Evolutionary conservation across 768 basidiomycete genomes (phyloP), one percentile per base, ranked within the genome.

Genomic region (Rickenella mellea): DNA sequence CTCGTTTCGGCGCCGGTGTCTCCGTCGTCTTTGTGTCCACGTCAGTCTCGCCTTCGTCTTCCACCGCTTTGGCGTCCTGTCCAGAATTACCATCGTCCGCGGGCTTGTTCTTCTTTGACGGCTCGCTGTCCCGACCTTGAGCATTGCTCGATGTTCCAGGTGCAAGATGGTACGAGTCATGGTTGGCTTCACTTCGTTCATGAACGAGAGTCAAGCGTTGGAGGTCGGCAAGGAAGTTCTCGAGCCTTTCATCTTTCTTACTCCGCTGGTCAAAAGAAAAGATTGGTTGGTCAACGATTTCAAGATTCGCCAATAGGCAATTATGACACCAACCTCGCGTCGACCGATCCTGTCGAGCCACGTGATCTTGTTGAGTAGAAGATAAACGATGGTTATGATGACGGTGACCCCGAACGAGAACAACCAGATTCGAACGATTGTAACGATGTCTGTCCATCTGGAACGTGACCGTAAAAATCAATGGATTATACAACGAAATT

Each of bases 181-280:
- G 20, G 27, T 42, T 39, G n/a, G n/a, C n/a, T n/a, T n/a, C n/a
- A n/a, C n/a, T n/a, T 7, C 45, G 49, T 39, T 68, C 64, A 44
- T 69, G 68, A 2, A 69, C 62, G 27, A 69, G 55, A 12, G 68
- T 68, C 30, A 70, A 51, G 17, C 66, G 55, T 38, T 64, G 59
- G 25, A 70, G 42, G 19, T 66, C 58, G 19, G 57, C 55, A 19
- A 69, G 36, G 54, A 70, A 65, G 53, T 69, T 57, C 47, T 68
- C 65, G 9, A 56, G 52, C 46, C 57, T 60, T 37, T 55, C 54
- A 48, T 66, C 57, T 52, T 60, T 63, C 42, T 41, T 50, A 22
- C 60, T 56, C 26, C 65, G 60, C 44, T 59, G 40, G 27, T 19
- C 11, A 43, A 15, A n/a, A 27, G 40, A n/a, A n/a, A n/a, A n/a